Evolutionary conservation across 2,329 filamentous ascomycete species (phyloP), one percentile per base, ranked within the genome.

Genomic region (Talaromyces sp.): DNA sequence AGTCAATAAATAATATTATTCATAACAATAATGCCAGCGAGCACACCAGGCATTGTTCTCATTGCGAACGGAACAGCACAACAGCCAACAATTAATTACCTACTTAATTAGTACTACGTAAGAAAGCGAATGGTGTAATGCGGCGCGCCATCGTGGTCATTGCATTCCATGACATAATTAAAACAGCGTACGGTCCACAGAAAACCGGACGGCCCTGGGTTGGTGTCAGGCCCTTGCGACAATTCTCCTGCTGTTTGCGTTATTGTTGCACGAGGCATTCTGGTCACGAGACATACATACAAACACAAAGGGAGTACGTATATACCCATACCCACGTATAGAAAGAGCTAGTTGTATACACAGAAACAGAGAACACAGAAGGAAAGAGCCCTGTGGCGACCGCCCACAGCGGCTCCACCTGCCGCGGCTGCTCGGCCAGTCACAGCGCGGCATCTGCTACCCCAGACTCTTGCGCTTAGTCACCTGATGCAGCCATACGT

Each of bases 161-260:
- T 24, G 24, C 21, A 55, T 60, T 56, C 53, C 43, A 43, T 61
- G 60, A 62, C 60, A 60, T 62, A 62, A 62, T 58, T 27, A 48
- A 59, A 62, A 62, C 46, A 21, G 17, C 12, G 21, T 3, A 3
- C 10, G 48, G 48, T 51, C 48, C 48, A 51, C 48, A 17, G 14
- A 14, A 43, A 46, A 5, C 46, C 24, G 46, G 46, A 17, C 14
- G 38, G 38, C 38, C 19, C 19, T 43, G 14, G 14, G 38, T 11
- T 6, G 43, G 12, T 24, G 21, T 24, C 21, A 19, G 21, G 43
- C n/a, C 21, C 48, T 26, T 51, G 48, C 21, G 48, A 32, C 53
- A 29, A 29, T 32, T 29, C 26, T 55, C n/a, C 12, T n/a, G 53
- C 29, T 14, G 19, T 21, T 29, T 24, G 21, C 41, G 41, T 46